phyloP scores from a whole-genome alignment of 2,329 filamentous ascomycete genomes.

The Ilyonectria mors-panacis region DNA sequence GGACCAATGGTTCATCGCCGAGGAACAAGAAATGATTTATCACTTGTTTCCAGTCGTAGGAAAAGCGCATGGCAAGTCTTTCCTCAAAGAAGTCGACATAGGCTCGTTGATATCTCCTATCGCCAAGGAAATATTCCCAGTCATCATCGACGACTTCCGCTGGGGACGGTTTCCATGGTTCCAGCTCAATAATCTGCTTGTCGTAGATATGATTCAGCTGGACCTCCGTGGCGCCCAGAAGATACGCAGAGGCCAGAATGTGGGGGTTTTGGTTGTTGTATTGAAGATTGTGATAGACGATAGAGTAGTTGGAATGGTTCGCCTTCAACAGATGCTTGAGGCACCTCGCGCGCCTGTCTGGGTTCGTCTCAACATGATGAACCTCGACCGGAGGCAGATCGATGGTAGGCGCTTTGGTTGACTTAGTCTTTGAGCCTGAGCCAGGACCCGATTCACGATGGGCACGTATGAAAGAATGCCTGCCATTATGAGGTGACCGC shows the following conservation, averaged over 20 bases:
- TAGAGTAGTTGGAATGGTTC: slow-evolving; percentile 91
- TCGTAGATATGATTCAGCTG: slow-evolving; percentile 89
- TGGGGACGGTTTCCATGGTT: slow-evolving; percentile 87
- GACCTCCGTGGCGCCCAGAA: slow-evolving; percentile 81
- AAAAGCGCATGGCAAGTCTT: slow-evolving; percentile 78
- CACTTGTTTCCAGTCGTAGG: slow-evolving; percentile 88
- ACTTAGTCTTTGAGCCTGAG: slow-evolving; percentile 45
- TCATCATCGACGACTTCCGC: slow-evolving; percentile 86
- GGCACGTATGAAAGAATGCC: slow-evolving; percentile 54
- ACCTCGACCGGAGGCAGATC: slow-evolving; percentile 78
- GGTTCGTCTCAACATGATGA: slow-evolving; percentile 84
- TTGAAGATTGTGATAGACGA: slow-evolving; percentile 81
- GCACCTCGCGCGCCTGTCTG: slow-evolving; percentile 84
- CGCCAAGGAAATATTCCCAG: slow-evolving; percentile 88
- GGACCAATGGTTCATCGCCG: slow-evolving; percentile 83
- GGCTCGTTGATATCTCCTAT: slow-evolving; percentile 86
- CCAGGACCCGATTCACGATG: slow-evolving; percentile 47
- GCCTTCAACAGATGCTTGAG: slow-evolving; percentile 92
- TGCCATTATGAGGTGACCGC: slow-evolving; percentile 48
- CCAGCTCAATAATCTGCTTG: slow-evolving; percentile 77
- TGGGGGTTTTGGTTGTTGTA: slow-evolving; percentile 91
- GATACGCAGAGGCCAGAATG: slow-evolving; percentile 86
- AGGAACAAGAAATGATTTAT: slow-evolving; percentile 82
- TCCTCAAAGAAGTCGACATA: slow-evolving; percentile 98
- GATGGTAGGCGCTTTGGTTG: slow-evolving; percentile 71